phyloP scores from a whole-genome alignment of 2,329 filamentous ascomycete species.

The Clarireedia homoeocarpa region DNA sequence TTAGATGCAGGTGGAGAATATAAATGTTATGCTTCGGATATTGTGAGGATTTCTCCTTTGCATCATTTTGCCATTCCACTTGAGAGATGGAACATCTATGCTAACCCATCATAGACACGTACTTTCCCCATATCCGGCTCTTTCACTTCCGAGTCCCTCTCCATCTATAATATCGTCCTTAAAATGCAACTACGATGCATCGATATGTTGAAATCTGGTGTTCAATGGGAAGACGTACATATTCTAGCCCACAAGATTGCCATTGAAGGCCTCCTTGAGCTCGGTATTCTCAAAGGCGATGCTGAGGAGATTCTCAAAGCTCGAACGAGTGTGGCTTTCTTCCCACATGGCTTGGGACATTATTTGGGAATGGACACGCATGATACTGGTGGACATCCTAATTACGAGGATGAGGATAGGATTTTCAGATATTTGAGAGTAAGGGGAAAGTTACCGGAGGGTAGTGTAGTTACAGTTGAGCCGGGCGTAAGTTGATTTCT shows the following conservation, averaged over 20 bases:
- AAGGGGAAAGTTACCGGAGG: constrained; percentile 64
- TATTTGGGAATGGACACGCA: constrained; percentile 92
- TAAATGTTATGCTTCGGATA: constrained; percentile 63
- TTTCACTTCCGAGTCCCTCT: constrained; percentile 60
- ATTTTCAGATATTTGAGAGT: constrained; percentile 86
- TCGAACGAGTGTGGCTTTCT: constrained; percentile 81
- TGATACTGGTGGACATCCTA: constrained; percentile 71
- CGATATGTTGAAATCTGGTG: constrained; percentile 61
- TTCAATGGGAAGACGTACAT: constrained; percentile 77
- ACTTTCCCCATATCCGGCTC: constrained; percentile 75
- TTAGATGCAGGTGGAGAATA: constrained; percentile 78
- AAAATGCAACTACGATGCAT: constrained; percentile 81
- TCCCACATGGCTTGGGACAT: constrained; percentile 86
- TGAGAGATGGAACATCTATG: not conserved
- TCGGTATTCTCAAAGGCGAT: constrained; percentile 66
- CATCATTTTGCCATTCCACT: not conserved
- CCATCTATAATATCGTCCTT: constrained; percentile 77
- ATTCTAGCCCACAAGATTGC: constrained; percentile 71
- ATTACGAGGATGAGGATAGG: constrained; percentile 69
- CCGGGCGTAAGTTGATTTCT: constrained; percentile 57
- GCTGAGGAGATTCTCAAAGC: constrained; percentile 67
- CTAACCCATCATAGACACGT: constrained; percentile 51
- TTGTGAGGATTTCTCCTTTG: constrained; percentile 36
- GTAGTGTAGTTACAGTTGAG: constrained; percentile 88
- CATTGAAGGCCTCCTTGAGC: constrained; percentile 65